Percentiles rank a stretch among this genome's conserved stretches.
Evolutionary conservation across 148 eudicot genomes (phyloP).

Genomic region (Persicaria tinctoria): DNA sequence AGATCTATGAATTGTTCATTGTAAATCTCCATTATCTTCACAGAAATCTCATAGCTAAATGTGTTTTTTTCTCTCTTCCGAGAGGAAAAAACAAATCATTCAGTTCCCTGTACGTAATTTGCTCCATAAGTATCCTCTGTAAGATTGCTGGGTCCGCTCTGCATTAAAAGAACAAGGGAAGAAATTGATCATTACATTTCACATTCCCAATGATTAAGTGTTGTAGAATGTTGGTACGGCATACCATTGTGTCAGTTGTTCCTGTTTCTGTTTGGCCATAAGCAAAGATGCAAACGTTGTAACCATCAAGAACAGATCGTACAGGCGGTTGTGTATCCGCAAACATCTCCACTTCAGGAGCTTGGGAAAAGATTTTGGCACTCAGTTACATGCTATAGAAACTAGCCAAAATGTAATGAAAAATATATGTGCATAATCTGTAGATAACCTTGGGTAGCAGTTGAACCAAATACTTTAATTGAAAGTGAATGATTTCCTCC

Average conservation of each 20-base stretch:
- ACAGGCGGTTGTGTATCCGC: constrained; percentile 83
- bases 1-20: constrained; percentile 98
- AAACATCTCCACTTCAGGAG: constrained; percentile 75
- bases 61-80: constrained; percentile 68
- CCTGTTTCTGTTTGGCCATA: constrained; percentile 99
- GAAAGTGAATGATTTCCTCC: constrained; percentile 70
- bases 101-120: constrained; percentile 63
- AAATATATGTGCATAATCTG: background rate
- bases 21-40: constrained; percentile 95
- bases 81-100: constrained; percentile 60
- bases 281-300: constrained; percentile 90
- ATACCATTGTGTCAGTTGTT: constrained; percentile 89
- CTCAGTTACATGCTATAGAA: background rate
- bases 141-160: constrained; percentile 75
- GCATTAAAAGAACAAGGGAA: constrained; percentile 14
- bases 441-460: constrained; percentile 71
- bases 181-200: background rate
- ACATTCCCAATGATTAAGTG: too few relatives aligned
- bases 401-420: background rate
- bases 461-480: constrained; percentile 77
- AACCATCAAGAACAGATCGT: constrained; percentile 95
- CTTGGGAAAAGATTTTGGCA: constrained; percentile 3
- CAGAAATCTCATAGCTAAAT: constrained; percentile 60
- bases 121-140: constrained; percentile 72
- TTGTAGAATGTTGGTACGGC: background rate